Conservation (phyloP, 192 early-diverging fungal species). For the Linnemannia zychae region DNA sequence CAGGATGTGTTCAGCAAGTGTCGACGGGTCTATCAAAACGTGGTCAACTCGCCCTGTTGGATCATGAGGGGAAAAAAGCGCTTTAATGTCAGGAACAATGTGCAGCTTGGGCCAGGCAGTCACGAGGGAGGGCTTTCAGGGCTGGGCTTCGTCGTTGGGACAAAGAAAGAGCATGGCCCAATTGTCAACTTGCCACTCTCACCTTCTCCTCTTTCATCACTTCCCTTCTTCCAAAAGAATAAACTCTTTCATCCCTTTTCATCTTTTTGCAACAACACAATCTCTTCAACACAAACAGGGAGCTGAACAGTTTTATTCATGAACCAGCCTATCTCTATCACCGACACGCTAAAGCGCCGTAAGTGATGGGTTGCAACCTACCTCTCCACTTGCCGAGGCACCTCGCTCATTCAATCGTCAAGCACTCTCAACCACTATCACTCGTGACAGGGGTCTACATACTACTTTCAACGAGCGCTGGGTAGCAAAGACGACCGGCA, state of each 20-base stretch:
- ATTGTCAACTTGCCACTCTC: background rate
- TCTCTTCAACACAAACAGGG: background rate
- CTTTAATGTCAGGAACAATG: background rate
- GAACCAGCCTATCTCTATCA: slow-evolving; percentile 57
- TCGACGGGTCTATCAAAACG: slow-evolving; percentile 75
- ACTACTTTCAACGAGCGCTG: background rate
- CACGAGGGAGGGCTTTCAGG: background rate
- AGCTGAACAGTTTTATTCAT: slow-evolving; percentile 10
- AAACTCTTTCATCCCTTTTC: background rate
- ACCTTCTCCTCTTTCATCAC: background rate
- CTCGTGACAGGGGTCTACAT: background rate
- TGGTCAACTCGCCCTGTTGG: slow-evolving; percentile 58
- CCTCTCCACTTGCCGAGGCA: background rate
- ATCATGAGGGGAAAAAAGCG: background rate
- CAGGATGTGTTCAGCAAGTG: slow-evolving; percentile 74
- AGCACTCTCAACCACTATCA: background rate
- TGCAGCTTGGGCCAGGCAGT: slow-evolving; percentile 3
- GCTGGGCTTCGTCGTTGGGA: background rate
- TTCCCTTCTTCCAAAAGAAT: background rate
- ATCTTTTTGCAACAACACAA: background rate
- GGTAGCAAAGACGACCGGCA: background rate
- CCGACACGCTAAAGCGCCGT: slow-evolving; percentile 55
- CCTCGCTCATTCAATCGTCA: background rate
- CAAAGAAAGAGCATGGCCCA: slow-evolving; percentile 2
- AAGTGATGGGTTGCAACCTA: slow-evolving; percentile 18